Conservation (phyloP, 305 asterid genomes). For the Fraxinus albicans region DNA sequence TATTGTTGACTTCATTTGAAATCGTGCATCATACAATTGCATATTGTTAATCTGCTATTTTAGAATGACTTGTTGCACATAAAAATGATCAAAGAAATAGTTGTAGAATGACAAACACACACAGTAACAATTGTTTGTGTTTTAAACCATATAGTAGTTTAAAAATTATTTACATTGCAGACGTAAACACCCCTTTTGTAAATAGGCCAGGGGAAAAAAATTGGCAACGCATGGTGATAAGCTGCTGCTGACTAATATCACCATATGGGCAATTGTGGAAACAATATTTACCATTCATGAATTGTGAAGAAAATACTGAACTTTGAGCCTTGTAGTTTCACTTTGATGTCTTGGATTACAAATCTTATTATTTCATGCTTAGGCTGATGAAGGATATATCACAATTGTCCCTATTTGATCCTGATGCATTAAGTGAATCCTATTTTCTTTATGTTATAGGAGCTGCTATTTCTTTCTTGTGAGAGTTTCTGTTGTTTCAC, state of each 20-base stretch:
- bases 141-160: not conserved
- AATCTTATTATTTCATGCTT: not conserved
- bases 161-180: not conserved
- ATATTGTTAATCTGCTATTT: not conserved
- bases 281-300: not conserved
- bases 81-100: not conserved
- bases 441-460: not conserved
- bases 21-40: not conserved
- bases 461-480: not conserved
- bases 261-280: not conserved
- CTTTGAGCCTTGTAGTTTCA: not conserved
- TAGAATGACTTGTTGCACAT: not conserved
- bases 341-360: not conserved
- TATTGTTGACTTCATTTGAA: not conserved
- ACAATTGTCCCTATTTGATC: not conserved
- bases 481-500: conserved; percentile 1
- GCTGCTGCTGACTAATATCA: not conserved
- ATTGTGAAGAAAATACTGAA: not conserved
- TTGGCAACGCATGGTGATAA: not conserved
- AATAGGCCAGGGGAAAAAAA: not conserved
- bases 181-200: not conserved
- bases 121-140: not conserved
- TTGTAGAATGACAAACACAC: not conserved
- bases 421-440: conserved; percentile 11
- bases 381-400: not conserved